Conservation (phyloP, 768 basidiomycete genomes). For the Serendipita vermifera region DNA sequence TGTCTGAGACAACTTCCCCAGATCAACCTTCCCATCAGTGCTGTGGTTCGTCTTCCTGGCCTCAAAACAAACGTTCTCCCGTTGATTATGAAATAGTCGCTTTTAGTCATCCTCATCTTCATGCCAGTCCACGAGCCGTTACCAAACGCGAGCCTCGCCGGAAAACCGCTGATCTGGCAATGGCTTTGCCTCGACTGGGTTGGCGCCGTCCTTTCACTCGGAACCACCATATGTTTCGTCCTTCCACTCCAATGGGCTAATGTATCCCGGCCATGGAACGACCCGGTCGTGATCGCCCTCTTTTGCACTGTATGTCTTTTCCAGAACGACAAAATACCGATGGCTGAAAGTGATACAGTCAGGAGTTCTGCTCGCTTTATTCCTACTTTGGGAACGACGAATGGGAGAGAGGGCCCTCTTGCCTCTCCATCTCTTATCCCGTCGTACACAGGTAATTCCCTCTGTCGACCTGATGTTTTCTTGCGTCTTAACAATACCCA, state of each 20-base stretch:
- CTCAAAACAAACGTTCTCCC: conserved; percentile 18
- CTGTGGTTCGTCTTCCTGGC: conserved; percentile 18
- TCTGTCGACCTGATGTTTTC: no score
- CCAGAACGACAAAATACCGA: neutral
- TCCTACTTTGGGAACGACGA: neutral
- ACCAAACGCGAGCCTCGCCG: conserved; percentile 13
- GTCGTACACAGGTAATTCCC: conserved; percentile 2
- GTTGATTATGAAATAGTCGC: neutral
- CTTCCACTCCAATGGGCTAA: conserved; percentile 32
- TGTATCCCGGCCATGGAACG: conserved; percentile 22
- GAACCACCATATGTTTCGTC: conserved; percentile 26
- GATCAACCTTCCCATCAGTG: conserved; percentile 15
- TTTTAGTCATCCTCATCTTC: conserved; percentile 20
- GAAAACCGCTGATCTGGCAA: neutral
- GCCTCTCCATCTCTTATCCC: neutral
- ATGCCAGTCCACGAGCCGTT: conserved; percentile 20
- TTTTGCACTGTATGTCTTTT: neutral
- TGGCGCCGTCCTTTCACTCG: conserved; percentile 26
- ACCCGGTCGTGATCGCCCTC: neutral
- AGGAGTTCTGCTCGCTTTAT: neutral
- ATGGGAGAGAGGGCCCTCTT: neutral
- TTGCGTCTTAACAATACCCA: no score
- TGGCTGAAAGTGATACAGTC: neutral
- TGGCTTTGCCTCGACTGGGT: conserved; percentile 24
- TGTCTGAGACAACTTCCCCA: no score